Evolutionary conservation across 768 basidiomycete species (phyloP), one percentile per base, ranked within the genome.

Genomic region (Leccinum incarnatum): DNA sequence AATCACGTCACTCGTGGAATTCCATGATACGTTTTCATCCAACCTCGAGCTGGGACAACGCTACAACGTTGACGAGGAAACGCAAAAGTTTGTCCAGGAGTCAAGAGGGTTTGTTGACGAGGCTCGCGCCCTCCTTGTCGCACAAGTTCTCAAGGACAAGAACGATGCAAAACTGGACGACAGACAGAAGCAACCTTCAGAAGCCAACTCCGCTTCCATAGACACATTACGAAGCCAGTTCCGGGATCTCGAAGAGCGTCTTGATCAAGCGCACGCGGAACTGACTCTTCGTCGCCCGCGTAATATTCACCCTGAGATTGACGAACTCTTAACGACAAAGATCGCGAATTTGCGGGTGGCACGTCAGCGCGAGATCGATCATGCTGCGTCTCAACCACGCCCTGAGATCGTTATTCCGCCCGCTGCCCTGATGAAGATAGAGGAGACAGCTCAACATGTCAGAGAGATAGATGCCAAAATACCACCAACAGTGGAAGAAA

Each of bases 191-290:
- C 47, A 14, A 25, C 8, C 46, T 17, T 46, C 60, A 11, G 34
- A 4, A 42, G 9, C 32, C 14, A 30, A 59, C 5, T 1, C 45
- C n/a, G 25, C 42, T 23, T 21, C 17, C 11, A 25, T 63, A 5
- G 59, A 64, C 37, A 53, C 58, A 5, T 50, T 73, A 51, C 63
- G 36, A 54, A 56, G 11, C 49, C 66, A 53, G 27, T 21, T 74
- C 12, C 64, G 32, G 30, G 56, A 68, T 25, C 60, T 73, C 15
- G 72, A 69, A 51, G 65, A 72, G 34, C 65, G 64, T n/a, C 56
- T 74, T 8, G 72, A 73, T n/a, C 70, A 73, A 53, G 59, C 67
- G 7, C 69, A 65, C 9, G 63, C 73, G 5, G 68, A 69, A 32
- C 58, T 74, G 17, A 70, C 73, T n/a, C 60, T 74, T 29, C 60